These are phyloP conservation scores for Phragmites australis DNA, from an alignment of 176 grass and related monocot species.

Conservation along the genomic window DNA sequence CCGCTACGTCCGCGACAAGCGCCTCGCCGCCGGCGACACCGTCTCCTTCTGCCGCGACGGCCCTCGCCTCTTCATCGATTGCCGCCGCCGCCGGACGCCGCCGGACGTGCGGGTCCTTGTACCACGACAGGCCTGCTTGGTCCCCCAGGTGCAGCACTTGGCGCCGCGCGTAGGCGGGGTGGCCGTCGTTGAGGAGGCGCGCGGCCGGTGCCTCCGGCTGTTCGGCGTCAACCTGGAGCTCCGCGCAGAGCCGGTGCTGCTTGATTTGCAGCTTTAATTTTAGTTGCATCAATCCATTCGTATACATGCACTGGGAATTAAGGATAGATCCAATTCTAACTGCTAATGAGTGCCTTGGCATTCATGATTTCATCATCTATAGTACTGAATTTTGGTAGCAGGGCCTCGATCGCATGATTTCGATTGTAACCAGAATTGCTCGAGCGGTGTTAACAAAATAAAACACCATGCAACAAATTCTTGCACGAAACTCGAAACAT, in stretches of 20 bases:
- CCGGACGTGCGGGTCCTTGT: background rate
- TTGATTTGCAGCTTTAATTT: constrained; percentile 45
- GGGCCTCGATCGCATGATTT: too few species aligned
- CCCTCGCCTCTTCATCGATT: constrained; percentile 43
- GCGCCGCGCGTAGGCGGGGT: background rate
- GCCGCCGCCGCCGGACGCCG: constrained; percentile 12
- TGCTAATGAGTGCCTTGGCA: too few species aligned
- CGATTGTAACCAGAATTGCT: too few species aligned
- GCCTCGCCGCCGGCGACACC: constrained; percentile 56
- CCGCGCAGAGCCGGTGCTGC: constrained; percentile 9
- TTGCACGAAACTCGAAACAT: too few species aligned
- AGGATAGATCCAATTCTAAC: too few species aligned
- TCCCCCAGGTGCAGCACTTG: background rate
- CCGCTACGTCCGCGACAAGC: constrained; percentile 70
- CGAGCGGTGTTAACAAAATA: too few species aligned
- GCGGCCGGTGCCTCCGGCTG: constrained; percentile 40
- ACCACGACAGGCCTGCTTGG: background rate
- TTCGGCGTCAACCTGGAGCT: constrained; percentile 61
- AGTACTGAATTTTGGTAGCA: too few species aligned
- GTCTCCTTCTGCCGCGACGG: constrained; percentile 57
- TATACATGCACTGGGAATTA: too few species aligned
- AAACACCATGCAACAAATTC: too few species aligned
- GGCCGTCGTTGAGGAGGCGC: background rate
- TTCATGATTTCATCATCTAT: too few species aligned
- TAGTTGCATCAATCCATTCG: too few species aligned